A percentile compares a stretch with the other conserved stretches of the same genome.
These are phyloP conservation scores for Aspergillus affinis DNA, from an alignment of 495 filamentous ascomycete species.

Conservation along the genomic window DNA sequence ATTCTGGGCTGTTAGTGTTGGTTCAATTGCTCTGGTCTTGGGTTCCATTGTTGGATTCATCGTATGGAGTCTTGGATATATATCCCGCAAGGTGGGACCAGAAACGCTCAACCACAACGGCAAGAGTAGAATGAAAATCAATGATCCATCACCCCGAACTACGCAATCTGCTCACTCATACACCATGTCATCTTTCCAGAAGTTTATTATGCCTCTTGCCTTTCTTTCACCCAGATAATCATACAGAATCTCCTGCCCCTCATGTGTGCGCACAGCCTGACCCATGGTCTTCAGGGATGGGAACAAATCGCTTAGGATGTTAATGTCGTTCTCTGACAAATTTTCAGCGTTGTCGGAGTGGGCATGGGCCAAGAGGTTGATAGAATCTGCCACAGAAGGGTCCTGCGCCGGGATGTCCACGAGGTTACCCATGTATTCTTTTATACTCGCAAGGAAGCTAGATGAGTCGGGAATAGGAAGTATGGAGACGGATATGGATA, in stretches of 20 bases:
- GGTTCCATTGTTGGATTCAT: too few species aligned
- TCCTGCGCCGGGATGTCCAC: slow-evolving; percentile 14
- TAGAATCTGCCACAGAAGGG: slow-evolving; percentile 20
- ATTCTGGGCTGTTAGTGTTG: too few species aligned
- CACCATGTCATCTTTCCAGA: slow-evolving; percentile 47
- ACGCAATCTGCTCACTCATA: slow-evolving; percentile 11
- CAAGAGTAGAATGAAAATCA: too few species aligned
- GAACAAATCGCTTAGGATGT: slow-evolving; percentile 52
- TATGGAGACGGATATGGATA: slow-evolving; percentile 21
- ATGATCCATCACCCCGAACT: too few species aligned
- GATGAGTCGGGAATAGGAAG: slow-evolving; percentile 35
- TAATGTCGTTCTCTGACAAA: slow-evolving; percentile 40
- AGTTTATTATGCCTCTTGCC: slow-evolving; percentile 37
- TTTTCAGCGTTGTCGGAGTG: slow-evolving; percentile 24
- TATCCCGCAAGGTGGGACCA: too few species aligned
- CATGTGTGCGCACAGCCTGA: slow-evolving; percentile 29
- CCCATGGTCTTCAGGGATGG: slow-evolving; percentile 48
- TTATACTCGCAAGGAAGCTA: slow-evolving; percentile 26
- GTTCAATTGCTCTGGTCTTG: too few species aligned
- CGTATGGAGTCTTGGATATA: too few species aligned
- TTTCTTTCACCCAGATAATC: slow-evolving; percentile 35
- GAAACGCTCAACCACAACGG: too few species aligned
- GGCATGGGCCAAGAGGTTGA: slow-evolving; percentile 47
- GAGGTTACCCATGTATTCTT: slow-evolving; percentile 26
- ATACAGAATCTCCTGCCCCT: slow-evolving; percentile 33